Conservation (phyloP, 768 basidiomycete genomes). For the Phlebiopsis gigantea region DNA sequence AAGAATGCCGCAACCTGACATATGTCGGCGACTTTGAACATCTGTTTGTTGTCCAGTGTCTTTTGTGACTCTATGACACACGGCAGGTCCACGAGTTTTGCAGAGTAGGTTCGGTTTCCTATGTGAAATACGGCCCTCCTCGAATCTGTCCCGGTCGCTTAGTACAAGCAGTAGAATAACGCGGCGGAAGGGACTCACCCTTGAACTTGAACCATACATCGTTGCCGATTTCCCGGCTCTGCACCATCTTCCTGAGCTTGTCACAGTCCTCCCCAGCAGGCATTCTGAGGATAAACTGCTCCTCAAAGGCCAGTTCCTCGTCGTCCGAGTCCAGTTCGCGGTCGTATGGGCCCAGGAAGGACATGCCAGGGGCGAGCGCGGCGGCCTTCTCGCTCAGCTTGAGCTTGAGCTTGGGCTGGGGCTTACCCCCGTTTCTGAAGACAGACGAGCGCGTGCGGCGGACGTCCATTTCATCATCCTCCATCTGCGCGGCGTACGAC, state of each 20-base stretch:
- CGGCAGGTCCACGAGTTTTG: constrained; percentile 95
- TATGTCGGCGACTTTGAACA: constrained; percentile 99
- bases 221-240: constrained; percentile 67
- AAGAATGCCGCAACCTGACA: constrained; percentile 63
- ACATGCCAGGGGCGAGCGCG: constrained; percentile 77
- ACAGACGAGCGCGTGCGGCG: constrained; percentile 22
- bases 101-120: constrained; percentile 71
- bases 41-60: constrained; percentile 91
- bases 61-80: constrained; percentile 94
- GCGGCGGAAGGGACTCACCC: constrained; percentile 41
- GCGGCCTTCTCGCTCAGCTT: constrained; percentile 83
- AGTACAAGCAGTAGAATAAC: background rate
- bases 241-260: constrained; percentile 75
- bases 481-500: constrained; percentile 16
- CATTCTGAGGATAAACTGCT: constrained; percentile 92
- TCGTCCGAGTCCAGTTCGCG: constrained; percentile 93
- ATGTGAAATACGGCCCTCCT: constrained; percentile 88
- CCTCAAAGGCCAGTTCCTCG: constrained; percentile 92
- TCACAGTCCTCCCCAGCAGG: constrained; percentile 82
- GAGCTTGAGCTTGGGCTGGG: constrained; percentile 73
- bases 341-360: constrained; percentile 88
- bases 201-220: constrained; percentile 98
- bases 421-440: constrained; percentile 17
- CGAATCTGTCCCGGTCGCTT: constrained; percentile 70
- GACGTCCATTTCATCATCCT: constrained; percentile 15